Conservation (phyloP, 2,329 filamentous ascomycete species). For the Dryadomyces quercivorus region DNA sequence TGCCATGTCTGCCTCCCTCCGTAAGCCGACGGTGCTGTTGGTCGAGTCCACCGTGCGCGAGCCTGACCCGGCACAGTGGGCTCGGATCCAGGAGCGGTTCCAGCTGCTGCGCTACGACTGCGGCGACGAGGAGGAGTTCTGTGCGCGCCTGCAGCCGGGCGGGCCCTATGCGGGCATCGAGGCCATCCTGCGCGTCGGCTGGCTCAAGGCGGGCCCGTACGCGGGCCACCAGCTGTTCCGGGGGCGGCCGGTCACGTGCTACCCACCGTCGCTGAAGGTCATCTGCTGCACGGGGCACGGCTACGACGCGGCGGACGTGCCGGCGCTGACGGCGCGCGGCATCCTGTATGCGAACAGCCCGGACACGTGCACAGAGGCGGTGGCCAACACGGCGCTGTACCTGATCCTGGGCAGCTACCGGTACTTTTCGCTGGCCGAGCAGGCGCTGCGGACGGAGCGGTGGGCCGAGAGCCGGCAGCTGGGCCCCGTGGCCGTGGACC, state of each 20-base stretch:
- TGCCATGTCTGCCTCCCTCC: no score
- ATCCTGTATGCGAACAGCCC: conserved; percentile 16
- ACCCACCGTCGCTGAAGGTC: conserved; percentile 13
- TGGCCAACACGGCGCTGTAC: conserved; percentile 16
- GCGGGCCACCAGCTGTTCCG: conserved; percentile 17
- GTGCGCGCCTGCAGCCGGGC: conserved; percentile 15
- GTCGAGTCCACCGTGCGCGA: conserved; percentile 2
- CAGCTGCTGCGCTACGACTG: conserved; percentile 15
- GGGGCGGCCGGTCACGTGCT: conserved; percentile 12
- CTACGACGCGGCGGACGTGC: conserved; percentile 16
- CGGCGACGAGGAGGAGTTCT: conserved; percentile 13
- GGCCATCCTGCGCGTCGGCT: conserved; percentile 20
- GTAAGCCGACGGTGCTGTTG: neutral
- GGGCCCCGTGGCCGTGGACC: conserved; percentile 13
- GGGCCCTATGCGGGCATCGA: conserved; percentile 16
- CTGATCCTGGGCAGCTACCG: conserved; percentile 15
- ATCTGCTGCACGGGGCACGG: conserved; percentile 16
- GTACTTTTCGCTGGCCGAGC: conserved; percentile 14
- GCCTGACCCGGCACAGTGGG: neutral
- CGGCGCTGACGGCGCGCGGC: conserved; percentile 11
- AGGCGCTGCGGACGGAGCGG: conserved; percentile 10
- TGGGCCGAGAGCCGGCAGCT: conserved; percentile 13
- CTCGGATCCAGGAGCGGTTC: neutral
- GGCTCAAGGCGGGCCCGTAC: conserved; percentile 19
- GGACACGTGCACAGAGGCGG: conserved; percentile 16